Evolutionary conservation across 1,284 basidiomycete genomes (phyloP), one percentile per base, ranked within the genome.

Genomic region (Athelia psychrophila): DNA sequence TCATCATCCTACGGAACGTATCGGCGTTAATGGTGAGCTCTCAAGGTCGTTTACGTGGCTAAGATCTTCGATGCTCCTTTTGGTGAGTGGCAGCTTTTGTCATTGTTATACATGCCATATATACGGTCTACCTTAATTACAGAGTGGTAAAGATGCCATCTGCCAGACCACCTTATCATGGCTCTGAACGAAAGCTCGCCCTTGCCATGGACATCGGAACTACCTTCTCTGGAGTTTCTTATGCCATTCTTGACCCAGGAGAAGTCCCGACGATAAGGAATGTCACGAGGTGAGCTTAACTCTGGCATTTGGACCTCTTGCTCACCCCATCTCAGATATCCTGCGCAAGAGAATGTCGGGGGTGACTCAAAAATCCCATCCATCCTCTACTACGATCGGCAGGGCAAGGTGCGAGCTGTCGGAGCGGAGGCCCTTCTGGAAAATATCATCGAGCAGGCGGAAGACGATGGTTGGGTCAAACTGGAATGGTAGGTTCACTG

Each of bases 331-430:
- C 25, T 46, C 16, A 72, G 70, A 52, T 72, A 61, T 52, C 68
- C 69, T 19, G 61, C 60, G 13, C 68, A 69, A 55, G 64, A 64
- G 22, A 55, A 60, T 3, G 62, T 61, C 8, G 65, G 66, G 5
- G 69, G 65, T 0, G 62, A 68, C 47, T 67, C 64, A 2, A 73
- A 72, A 49, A 66, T 73, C 12, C 70, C 68, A 6, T 64, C 67
- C 1, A 54, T 73, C 24, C 55, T 73, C 2, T 69, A 65, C 47
- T 73, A 73, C 47, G 65, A 69, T 46, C 45, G 51, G 42, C 50
- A 63, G 30, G 70, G 69, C 3, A 47, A 48, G 2, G 58, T 67
- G 2, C 51, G 57, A 8, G 69, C 67, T 6, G 58, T 62, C 48
- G 70, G 71, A 16, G 69, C 69, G 10, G 70, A 72, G 56, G 64